Evolutionary conservation across 2,329 filamentous ascomycete species (phyloP).

Genomic region (Fusarium illudens): DNA sequence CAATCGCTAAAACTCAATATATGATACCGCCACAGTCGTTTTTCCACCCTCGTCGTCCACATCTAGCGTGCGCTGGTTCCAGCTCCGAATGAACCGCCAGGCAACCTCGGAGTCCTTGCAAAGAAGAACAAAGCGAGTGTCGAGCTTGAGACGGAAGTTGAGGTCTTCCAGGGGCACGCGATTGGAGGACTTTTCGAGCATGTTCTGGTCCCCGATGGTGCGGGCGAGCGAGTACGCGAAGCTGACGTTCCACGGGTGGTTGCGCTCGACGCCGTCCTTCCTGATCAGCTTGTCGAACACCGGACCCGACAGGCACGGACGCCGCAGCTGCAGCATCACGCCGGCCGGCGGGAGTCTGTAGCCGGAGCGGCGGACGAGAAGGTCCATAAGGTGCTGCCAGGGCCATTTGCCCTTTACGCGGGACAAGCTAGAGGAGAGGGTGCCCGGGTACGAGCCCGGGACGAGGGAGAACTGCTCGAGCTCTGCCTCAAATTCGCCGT

Average conservation of each 20-base stretch:
- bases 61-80: constrained; percentile 49
- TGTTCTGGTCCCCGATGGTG: background rate
- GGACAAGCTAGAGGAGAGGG: constrained; percentile 18
- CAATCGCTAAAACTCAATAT: constrained; percentile 46
- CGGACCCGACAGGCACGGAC: constrained; percentile 42
- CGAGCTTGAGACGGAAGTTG: constrained; percentile 31
- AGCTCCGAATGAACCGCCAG: constrained; percentile 52
- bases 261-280: constrained; percentile 15
- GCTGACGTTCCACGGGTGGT: constrained; percentile 22
- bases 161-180: constrained; percentile 16
- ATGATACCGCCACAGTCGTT: constrained; percentile 44
- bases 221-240: constrained; percentile 20
- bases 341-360: constrained; percentile 40
- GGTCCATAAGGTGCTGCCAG: constrained; percentile 40
- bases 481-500: constrained; percentile 31
- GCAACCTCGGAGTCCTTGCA: constrained; percentile 47
- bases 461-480: constrained; percentile 44
- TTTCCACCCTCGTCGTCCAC: constrained; percentile 13
- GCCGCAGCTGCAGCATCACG: constrained; percentile 45
- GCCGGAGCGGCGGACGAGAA: constrained; percentile 34
- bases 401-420: constrained; percentile 35
- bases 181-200: background rate
- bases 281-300: constrained; percentile 24
- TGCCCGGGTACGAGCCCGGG: constrained; percentile 35
- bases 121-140: constrained; percentile 46